Conservation (phyloP, 805 yeast genomes). For the Wickerhamiella azyma region DNA sequence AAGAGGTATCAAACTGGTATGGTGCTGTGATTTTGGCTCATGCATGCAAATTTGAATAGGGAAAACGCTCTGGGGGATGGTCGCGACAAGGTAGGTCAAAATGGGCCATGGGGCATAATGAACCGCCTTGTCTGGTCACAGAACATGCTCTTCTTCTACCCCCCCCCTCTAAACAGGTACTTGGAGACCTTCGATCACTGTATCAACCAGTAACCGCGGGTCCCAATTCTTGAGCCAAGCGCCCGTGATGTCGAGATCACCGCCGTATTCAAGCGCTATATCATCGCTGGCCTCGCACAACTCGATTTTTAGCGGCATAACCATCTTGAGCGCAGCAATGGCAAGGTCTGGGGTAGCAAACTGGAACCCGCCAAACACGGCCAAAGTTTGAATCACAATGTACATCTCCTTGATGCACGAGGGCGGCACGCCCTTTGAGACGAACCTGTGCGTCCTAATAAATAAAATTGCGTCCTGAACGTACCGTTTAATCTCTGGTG, state of each 20-base stretch:
- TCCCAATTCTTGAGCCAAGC: conserved; percentile 34
- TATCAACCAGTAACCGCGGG: conserved; percentile 37
- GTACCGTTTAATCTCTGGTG: conserved; percentile 39
- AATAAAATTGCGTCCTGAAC: conserved; percentile 43
- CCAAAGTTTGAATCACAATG: conserved; percentile 27
- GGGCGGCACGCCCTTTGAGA: conserved; percentile 40
- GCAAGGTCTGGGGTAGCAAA: conserved; percentile 44
- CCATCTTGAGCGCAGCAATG: conserved; percentile 34
- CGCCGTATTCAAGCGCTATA: conserved; percentile 42
- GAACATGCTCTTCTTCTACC: too few relatives aligned
- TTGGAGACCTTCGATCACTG: conserved; percentile 36
- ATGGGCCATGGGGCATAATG: too few relatives aligned
- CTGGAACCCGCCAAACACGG: conserved; percentile 30
- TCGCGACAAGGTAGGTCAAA: too few relatives aligned
- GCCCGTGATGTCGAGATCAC: conserved; percentile 33
- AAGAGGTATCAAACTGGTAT: too few relatives aligned
- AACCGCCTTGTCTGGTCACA: too few relatives aligned
- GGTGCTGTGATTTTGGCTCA: too few relatives aligned
- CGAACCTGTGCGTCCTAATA: conserved; percentile 42
- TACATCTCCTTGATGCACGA: conserved; percentile 32
- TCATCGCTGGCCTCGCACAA: conserved; percentile 33
- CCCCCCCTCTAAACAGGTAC: conserved; percentile 34
- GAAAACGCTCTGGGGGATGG: too few relatives aligned
- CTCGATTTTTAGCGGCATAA: conserved; percentile 36
- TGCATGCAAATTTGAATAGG: too few relatives aligned